Evolutionary conservation across 129 eudicot genomes (phyloP).

Genomic region (Scalesia atractyloides): DNA sequence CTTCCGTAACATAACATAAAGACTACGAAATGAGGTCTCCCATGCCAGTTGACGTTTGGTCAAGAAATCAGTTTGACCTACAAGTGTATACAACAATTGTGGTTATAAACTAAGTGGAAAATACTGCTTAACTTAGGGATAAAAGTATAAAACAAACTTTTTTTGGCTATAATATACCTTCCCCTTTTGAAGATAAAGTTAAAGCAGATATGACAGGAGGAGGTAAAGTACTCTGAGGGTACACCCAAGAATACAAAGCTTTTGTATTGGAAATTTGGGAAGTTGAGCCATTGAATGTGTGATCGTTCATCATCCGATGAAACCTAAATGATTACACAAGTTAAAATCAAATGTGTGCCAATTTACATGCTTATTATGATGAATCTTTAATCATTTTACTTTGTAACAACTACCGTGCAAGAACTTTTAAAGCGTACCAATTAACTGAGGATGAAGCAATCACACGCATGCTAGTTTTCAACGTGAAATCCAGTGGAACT

Average conservation of each 20-base stretch:
- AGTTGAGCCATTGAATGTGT: conserved; percentile 38
- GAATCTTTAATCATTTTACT: background rate
- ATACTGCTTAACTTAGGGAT: background rate
- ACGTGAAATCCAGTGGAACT: conserved; percentile 83
- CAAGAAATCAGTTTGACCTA: conserved; percentile 73
- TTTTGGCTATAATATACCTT: conserved; percentile 47
- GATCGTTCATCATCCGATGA: conserved; percentile 69
- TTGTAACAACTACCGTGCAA: background rate
- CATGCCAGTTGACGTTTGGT: conserved; percentile 79
- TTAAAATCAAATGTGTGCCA: conserved; percentile 1
- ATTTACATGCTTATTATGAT: conserved; percentile 3
- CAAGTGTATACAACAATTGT: conserved; percentile 11
- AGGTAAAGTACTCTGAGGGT: conserved; percentile 86
- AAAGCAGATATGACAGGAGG: conserved; percentile 76
- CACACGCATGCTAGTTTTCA: conserved; percentile 81
- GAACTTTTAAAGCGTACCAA: conserved; percentile 40
- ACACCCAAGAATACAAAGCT: conserved; percentile 78
- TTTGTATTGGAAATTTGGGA: conserved; percentile 34
- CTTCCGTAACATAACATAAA: conserved; percentile 80
- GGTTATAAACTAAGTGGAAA: background rate
- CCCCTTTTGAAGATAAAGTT: conserved; percentile 50
- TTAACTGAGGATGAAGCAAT: conserved; percentile 67
- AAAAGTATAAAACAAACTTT: background rate
- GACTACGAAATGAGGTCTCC: conserved; percentile 92
- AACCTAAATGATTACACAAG: conserved; percentile 54